Percentiles rank a stretch among this genome's conserved stretches.
These are phyloP conservation scores for Kipferlia bialata DNA, from an alignment of 78 protist genomes.

Conservation along the genomic window DNA sequence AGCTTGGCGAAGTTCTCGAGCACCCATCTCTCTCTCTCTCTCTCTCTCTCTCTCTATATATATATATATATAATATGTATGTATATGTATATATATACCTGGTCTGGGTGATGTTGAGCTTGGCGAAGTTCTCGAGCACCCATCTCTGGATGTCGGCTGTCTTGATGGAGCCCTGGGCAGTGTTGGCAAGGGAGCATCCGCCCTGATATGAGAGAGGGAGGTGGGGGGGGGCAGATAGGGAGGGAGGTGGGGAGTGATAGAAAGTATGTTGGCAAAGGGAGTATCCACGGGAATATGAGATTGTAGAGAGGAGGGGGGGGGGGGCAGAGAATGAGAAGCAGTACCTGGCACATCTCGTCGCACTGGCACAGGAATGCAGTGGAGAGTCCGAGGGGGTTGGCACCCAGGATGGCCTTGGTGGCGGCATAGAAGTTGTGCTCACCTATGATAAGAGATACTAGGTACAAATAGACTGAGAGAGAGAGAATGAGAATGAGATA, in stretches of 20 bases:
- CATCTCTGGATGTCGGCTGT: neutral
- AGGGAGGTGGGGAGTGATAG: neutral
- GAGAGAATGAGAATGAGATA: too few species aligned
- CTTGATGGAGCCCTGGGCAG: neutral
- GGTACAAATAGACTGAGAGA: too few species aligned
- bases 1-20: too few species aligned
- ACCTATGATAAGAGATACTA: too few species aligned
- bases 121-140: neutral
- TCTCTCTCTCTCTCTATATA: too few species aligned
- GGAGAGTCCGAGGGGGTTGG: constrained; percentile 5
- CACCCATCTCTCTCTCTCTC: neutral
- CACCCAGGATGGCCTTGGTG: constrained; percentile 25
- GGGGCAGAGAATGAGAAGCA: too few species aligned
- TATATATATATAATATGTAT: too few species aligned
- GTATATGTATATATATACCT: too few species aligned
- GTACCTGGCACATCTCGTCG: neutral
- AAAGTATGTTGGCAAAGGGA: neutral
- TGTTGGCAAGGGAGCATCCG: neutral
- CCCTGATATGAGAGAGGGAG: too few species aligned
- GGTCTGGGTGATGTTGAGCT: neutral
- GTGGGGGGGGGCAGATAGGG: too few species aligned
- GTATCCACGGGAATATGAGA: neutral
- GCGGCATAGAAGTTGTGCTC: constrained; percentile 66
- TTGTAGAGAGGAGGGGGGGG: neutral
- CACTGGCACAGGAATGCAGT: neutral